Conservation (phyloP, 768 basidiomycete genomes). For the Gloeophyllum trabeum region DNA sequence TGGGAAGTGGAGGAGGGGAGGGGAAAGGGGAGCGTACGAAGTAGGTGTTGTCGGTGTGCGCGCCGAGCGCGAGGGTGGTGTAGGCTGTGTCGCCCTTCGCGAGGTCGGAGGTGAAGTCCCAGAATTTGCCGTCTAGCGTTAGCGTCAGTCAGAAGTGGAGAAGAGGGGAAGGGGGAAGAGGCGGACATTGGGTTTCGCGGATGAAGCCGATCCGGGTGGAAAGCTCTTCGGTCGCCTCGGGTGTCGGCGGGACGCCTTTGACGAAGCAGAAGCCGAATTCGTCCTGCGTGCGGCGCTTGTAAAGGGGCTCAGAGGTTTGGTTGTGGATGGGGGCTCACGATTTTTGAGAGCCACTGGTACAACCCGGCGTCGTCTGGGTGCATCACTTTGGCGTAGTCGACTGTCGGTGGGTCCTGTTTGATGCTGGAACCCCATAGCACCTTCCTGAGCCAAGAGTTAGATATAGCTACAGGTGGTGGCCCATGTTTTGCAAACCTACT, state of each 20-base stretch:
- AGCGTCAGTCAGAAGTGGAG: not conserved
- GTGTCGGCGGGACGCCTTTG: slow-evolving; percentile 64
- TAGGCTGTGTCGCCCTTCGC: slow-evolving; percentile 93
- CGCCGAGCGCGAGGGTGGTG: slow-evolving; percentile 75
- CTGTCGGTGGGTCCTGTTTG: slow-evolving; percentile 57
- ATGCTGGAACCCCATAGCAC: slow-evolving; percentile 79
- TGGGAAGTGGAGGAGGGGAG: slow-evolving; percentile 1
- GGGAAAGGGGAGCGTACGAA: slow-evolving; percentile 35
- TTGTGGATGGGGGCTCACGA: slow-evolving; percentile 37
- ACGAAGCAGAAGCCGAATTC: slow-evolving; percentile 86
- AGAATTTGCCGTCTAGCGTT: slow-evolving; percentile 79
- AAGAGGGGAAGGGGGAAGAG: not conserved
- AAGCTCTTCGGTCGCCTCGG: slow-evolving; percentile 78
- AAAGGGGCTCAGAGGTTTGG: not conserved
- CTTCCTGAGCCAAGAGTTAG: slow-evolving; percentile 29
- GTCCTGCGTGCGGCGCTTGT: slow-evolving; percentile 35
- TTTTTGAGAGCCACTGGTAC: slow-evolving; percentile 69
- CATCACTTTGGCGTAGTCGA: slow-evolving; percentile 70
- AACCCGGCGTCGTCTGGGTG: slow-evolving; percentile 50
- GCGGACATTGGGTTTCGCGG: slow-evolving; percentile 69
- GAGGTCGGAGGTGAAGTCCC: slow-evolving; percentile 92
- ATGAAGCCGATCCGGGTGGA: slow-evolving; percentile 75
- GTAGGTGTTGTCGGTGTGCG: slow-evolving; percentile 75
- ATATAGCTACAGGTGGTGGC: not conserved
- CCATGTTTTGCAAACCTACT: not conserved